Conservation (phyloP, 2,329 filamentous ascomycete genomes). For the Scytalidium sp. region DNA sequence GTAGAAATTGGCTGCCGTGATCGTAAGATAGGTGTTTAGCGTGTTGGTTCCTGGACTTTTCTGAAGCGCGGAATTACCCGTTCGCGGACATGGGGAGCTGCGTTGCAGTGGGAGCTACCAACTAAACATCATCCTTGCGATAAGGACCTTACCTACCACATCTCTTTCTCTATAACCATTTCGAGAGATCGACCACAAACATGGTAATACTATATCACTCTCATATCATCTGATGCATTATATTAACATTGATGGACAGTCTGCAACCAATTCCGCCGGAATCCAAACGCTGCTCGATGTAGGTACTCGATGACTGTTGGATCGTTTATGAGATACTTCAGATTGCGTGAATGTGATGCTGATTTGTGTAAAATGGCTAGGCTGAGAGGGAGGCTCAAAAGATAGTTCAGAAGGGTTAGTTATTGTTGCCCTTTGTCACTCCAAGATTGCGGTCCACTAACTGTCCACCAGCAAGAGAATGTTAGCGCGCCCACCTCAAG, state of each 20-base stretch:
- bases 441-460: constrained; percentile 25
- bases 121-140: constrained; percentile 10
- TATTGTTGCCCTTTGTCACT: neutral
- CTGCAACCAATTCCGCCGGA: constrained; percentile 96
- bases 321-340: neutral
- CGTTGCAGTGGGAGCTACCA: constrained; percentile 16
- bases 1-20: too few species aligned
- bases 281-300: constrained; percentile 99
- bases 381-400: constrained; percentile 98
- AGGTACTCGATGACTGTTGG: constrained; percentile 36
- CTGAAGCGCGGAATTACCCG: neutral
- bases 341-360: constrained; percentile 27
- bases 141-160: constrained; percentile 12
- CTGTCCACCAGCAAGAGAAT: constrained; percentile 71
- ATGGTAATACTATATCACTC: constrained; percentile 10
- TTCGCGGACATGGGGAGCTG: neutral
- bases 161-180: constrained; percentile 1
- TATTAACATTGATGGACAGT: constrained; percentile 49
- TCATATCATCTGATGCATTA: constrained; percentile 9
- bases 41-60: neutral
- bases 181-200: constrained; percentile 6
- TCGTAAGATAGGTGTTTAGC: too few species aligned
- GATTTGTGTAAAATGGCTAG: constrained; percentile 44
- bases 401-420: constrained; percentile 92
- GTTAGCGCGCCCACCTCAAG: constrained; percentile 47